These are phyloP conservation scores for Trichocomaceae sp. DNA, from an alignment of 2,329 filamentous ascomycete genomes.

Conservation along the genomic window DNA sequence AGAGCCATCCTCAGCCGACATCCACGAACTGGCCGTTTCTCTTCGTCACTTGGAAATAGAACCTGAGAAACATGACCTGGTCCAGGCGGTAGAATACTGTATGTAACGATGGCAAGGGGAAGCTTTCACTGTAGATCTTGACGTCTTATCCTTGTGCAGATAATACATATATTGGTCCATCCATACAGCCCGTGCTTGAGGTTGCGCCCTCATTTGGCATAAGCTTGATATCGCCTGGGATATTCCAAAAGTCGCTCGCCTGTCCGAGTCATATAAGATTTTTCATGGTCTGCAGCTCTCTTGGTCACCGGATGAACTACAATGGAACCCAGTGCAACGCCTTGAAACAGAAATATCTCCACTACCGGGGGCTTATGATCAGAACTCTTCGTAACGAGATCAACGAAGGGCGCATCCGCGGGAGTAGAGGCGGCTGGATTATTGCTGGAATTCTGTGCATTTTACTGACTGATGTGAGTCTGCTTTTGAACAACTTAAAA, in stretches of 20 bases:
- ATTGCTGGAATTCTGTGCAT: neutral
- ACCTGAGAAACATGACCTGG: neutral
- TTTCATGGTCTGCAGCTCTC: constrained; percentile 26
- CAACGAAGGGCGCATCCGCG: constrained; percentile 11
- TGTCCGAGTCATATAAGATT: constrained; percentile 25
- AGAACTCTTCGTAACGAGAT: constrained; percentile 26
- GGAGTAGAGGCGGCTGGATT: neutral
- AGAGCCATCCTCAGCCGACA: neutral
- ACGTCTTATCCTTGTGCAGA: constrained; percentile 17
- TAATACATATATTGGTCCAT: constrained; percentile 28
- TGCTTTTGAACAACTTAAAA: neutral
- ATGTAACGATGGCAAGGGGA: neutral
- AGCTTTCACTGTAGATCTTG: neutral
- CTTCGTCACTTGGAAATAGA: neutral
- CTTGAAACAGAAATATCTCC: constrained; percentile 23
- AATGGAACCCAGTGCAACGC: constrained; percentile 1
- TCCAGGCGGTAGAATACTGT: neutral
- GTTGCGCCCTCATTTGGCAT: constrained; percentile 22
- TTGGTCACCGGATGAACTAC: constrained; percentile 31
- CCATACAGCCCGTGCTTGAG: constrained; percentile 19
- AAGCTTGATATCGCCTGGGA: constrained; percentile 19
- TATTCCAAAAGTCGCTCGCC: constrained; percentile 15
- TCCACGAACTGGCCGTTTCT: neutral
- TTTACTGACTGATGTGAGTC: neutral
- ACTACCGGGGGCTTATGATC: constrained; percentile 26